Evolutionary conservation across 495 filamentous ascomycete genomes (phyloP).

Genomic region (Penicillium longicatenatum): DNA sequence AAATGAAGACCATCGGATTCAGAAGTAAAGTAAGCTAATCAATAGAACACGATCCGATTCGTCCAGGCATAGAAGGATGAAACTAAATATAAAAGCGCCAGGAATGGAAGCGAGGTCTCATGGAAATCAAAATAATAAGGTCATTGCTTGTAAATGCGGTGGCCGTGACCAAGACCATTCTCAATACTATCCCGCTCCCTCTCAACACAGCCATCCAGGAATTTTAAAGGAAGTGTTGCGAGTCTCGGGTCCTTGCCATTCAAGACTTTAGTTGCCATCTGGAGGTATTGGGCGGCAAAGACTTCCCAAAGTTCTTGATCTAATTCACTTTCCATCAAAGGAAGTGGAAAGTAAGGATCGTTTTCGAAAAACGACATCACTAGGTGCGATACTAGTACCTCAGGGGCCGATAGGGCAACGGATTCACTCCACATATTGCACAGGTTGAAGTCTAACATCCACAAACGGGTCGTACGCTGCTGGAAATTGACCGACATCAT

Average conservation of each 20-base stretch:
- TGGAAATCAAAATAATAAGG: neutral
- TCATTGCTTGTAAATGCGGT: constrained; percentile 8
- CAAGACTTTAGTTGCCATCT: neutral
- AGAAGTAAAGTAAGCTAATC: no score
- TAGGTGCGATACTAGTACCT: constrained; percentile 16
- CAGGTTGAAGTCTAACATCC: constrained; percentile 45
- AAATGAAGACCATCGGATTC: no score
- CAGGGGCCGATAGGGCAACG: constrained; percentile 14
- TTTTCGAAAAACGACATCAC: constrained; percentile 37
- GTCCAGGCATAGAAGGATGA: no score
- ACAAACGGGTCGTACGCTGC: constrained; percentile 19
- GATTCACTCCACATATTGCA: constrained; percentile 36
- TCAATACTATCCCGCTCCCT: constrained; percentile 2
- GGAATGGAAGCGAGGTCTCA: neutral
- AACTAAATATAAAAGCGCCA: no score
- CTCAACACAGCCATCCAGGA: constrained; percentile 7
- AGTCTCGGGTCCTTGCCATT: constrained; percentile 5
- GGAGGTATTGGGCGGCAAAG: constrained; percentile 19
- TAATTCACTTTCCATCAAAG: constrained; percentile 11
- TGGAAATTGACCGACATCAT: constrained; percentile 2
- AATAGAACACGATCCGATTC: no score
- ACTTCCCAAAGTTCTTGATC: constrained; percentile 37
- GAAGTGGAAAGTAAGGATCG: constrained; percentile 46
- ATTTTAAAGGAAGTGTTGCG: constrained; percentile 3
- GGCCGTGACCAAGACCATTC: constrained; percentile 8